Percentiles rank a stretch among this genome's conserved stretches.
Evolutionary conservation across 2,329 filamentous ascomycete genomes (phyloP).

Genomic region (Cladosporium sp.): DNA sequence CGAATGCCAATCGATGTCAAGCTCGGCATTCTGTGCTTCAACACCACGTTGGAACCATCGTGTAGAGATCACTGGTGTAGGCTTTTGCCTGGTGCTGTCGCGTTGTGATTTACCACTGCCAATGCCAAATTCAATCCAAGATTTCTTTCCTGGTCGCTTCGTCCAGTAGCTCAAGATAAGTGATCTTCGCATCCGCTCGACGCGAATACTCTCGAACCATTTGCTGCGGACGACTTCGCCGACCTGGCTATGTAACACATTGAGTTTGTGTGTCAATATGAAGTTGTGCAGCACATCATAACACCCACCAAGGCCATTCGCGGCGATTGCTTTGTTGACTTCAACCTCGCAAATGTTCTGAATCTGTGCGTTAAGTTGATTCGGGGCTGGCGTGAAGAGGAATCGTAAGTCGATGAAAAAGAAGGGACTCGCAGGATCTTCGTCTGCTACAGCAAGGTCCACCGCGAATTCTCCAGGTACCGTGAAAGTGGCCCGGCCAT

Average conservation of each 20-base stretch:
- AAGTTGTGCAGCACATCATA: constrained; percentile 86
- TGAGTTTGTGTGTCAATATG: constrained; percentile 84
- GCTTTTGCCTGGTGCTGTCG: constrained; percentile 28
- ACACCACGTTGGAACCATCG: constrained; percentile 84
- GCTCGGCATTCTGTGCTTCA: constrained; percentile 63
- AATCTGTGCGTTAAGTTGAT: constrained; percentile 57
- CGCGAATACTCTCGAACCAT: constrained; percentile 74
- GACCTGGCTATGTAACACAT: constrained; percentile 74
- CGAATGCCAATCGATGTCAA: constrained; percentile 61
- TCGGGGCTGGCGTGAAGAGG: constrained; percentile 66
- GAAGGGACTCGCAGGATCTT: constrained; percentile 77
- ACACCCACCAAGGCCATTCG: constrained; percentile 71
- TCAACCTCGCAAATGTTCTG: constrained; percentile 64
- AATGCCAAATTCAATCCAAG: constrained; percentile 86
- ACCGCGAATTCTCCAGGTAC: constrained; percentile 85
- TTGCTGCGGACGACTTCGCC: constrained; percentile 61
- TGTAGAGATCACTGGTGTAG: constrained; percentile 45
- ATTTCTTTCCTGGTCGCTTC: constrained; percentile 66
- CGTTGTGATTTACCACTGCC: constrained; percentile 53
- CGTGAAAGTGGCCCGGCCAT: constrained; percentile 85
- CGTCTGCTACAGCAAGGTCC: constrained; percentile 84
- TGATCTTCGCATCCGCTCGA: constrained; percentile 76
- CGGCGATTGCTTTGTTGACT: constrained; percentile 66
- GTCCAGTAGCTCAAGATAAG: constrained; percentile 91
- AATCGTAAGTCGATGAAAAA: constrained; percentile 93